phyloP scores from a whole-genome alignment of 2,329 filamentous ascomycete genomes.

The Daldinia sp. region DNA sequence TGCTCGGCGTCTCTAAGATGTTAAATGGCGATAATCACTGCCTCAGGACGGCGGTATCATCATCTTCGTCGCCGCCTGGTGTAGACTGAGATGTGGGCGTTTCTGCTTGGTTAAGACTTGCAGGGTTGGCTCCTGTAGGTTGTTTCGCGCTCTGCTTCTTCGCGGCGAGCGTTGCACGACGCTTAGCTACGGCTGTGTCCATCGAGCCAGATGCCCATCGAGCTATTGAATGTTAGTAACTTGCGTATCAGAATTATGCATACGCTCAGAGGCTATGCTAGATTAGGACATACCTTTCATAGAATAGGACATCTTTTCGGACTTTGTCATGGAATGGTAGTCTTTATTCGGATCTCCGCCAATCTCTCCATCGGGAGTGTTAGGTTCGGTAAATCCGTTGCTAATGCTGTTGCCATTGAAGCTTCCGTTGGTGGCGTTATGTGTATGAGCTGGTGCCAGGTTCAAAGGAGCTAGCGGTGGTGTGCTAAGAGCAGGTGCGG shows the following conservation, averaged over 20 bases:
- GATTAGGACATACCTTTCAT: conserved; percentile 65
- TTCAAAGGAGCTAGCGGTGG: conserved; percentile 29
- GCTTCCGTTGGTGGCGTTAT: conserved; percentile 7
- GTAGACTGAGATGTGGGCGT: not conserved
- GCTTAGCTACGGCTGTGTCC: conserved; percentile 66
- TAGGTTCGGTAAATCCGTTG: conserved; percentile 44
- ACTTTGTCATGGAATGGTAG: conserved; percentile 69
- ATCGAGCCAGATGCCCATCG: conserved; percentile 69
- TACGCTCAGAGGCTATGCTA: not conserved
- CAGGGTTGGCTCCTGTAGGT: conserved; percentile 16
- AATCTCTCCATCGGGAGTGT: conserved; percentile 24
- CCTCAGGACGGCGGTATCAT: conserved; percentile 2
- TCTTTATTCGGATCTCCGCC: conserved; percentile 56
- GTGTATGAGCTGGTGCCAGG: not conserved
- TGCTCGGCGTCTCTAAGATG: too few relatives aligned
- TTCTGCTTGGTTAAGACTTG: conserved; percentile 21
- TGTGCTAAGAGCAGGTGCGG: conserved; percentile 29
- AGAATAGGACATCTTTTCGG: conserved; percentile 71
- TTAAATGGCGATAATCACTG: conserved; percentile 3
- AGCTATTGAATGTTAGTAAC: conserved; percentile 48
- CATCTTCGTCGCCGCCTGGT: not conserved
- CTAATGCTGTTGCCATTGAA: conserved; percentile 23
- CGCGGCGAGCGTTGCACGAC: conserved; percentile 66
- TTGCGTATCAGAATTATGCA: not conserved
- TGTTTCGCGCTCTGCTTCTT: conserved; percentile 60